Conservation (phyloP, 495 filamentous ascomycete genomes). For the Neurospora africana region DNA sequence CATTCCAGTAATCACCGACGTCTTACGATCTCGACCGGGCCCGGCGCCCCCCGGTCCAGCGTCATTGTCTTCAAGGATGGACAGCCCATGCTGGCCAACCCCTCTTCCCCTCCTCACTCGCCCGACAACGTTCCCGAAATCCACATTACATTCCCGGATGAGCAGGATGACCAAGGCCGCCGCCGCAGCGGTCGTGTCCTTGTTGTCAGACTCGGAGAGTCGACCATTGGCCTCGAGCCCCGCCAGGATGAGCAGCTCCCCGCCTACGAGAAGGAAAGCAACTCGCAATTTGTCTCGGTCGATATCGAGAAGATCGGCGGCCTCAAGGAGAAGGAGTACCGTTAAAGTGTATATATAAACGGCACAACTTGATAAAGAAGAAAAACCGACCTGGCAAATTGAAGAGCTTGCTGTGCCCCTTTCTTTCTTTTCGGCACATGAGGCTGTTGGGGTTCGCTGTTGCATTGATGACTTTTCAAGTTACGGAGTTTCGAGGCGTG, state of each 20-base stretch:
- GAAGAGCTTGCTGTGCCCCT: not conserved
- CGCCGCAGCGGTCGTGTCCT: slow-evolving; percentile 78
- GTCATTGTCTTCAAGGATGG: slow-evolving; percentile 61
- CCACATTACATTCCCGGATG: slow-evolving; percentile 95
- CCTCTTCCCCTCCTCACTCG: slow-evolving; percentile 62
- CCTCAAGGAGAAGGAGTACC: slow-evolving; percentile 73
- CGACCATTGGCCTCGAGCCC: slow-evolving; percentile 78
- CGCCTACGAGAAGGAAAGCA: slow-evolving; percentile 69
- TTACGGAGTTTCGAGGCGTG: slow-evolving; percentile 14
- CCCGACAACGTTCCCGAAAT: slow-evolving; percentile 83
- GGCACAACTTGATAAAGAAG: not conserved
- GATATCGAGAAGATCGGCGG: slow-evolving; percentile 94
- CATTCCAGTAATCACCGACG: slow-evolving; percentile 30
- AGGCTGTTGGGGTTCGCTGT: not conserved
- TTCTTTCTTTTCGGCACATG: not conserved
- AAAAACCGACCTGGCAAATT: not conserved
- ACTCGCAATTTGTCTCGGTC: slow-evolving; percentile 74
- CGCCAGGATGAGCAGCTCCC: slow-evolving; percentile 70
- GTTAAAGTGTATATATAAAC: slow-evolving; percentile 11
- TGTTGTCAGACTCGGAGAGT: slow-evolving; percentile 86
- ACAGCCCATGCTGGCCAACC: slow-evolving; percentile 62
- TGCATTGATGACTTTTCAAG: not conserved
- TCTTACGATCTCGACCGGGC: slow-evolving; percentile 43
- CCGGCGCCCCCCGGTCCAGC: slow-evolving; percentile 62
- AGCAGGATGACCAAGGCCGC: slow-evolving; percentile 79